Evolutionary conservation across 352 stramenopile genomes (phyloP), one percentile per base, ranked within the genome.

Genomic region (Pythium vanterpoolii): DNA sequence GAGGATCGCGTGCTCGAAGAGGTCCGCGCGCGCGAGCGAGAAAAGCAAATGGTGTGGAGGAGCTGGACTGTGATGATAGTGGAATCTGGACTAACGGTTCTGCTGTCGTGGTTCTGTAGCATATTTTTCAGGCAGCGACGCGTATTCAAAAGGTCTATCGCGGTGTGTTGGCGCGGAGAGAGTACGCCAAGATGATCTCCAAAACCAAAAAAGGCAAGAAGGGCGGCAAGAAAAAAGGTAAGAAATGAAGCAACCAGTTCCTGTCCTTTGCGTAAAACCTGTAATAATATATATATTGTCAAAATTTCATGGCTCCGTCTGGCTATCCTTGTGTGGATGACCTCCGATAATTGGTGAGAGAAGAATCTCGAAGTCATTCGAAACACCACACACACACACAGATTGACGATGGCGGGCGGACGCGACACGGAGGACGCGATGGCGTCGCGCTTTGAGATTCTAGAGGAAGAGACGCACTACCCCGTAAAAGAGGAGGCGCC

Each of bases 161-260:
- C 0, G 87, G 86, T 21, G 51, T 86, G 34, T 53, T 90, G 30
- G 72, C 69, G 24, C 77, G 87, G 7, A 76, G 72, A 44, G 79
- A 91, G 63, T 87, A 79, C 58, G 71, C 69, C 33, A 92, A 94
- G 56, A 83, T 89, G 56, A 56, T 73, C n/a, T 73, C 73, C 55
- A 95, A 96, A 72, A 92, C 72, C 67, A 91, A 91, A 58, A 95
- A 94, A 63, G 79, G 77, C 60, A 83, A 77, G 39, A 90, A 89
- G 62, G 67, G 62, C n/a, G 77, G 71, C 21, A 76, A 66, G 26
- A 75, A 68, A 21, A 86, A 83, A 43, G 66, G 64, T 42, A 79
- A 79, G 56, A 76, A 77, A 51, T 63, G 19, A 48, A 39, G n/a
- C 9, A 16, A 44, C 1, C 8, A 18, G 3, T 38, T 18, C 33